These are phyloP conservation scores for Podaxis sp. DNA, from an alignment of 768 basidiomycete species.

Conservation along the genomic window DNA sequence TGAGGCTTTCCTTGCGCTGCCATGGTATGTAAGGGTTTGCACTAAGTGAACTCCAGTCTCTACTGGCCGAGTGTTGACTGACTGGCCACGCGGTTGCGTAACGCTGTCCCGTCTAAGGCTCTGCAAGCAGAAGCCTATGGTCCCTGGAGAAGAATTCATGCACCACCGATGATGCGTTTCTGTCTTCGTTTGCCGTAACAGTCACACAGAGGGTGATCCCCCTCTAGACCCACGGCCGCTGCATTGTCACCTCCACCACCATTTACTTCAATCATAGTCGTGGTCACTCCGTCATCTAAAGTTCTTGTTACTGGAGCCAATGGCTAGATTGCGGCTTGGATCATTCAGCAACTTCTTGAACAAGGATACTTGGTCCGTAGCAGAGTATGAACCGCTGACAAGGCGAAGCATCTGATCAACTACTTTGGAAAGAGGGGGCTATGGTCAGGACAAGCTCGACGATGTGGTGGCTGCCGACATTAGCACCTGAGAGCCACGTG, in stretches of 20 bases:
- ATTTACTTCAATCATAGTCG: conserved; percentile 25
- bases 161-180: not conserved
- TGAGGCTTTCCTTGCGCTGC: no score
- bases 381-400: conserved; percentile 60
- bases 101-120: conserved; percentile 17
- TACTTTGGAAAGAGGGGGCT: conserved; percentile 51
- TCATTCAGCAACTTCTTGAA: conserved; percentile 55
- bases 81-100: no score
- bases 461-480: conserved; percentile 65
- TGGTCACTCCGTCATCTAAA: conserved; percentile 27
- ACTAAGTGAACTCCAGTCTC: no score
- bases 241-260: no score
- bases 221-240: not conserved
- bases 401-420: conserved; percentile 56
- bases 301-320: conserved; percentile 60
- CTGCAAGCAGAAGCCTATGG: no score
- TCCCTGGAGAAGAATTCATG: no score
- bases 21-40: no score
- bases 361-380: conserved; percentile 63
- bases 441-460: conserved; percentile 58
- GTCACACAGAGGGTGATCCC: not conserved
- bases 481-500: not conserved
- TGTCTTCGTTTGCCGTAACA: not conserved
- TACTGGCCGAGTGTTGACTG: no score
- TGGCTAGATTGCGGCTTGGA: conserved; percentile 61